Evolutionary conservation across 768 basidiomycete genomes (phyloP), one percentile per base, ranked within the genome.

Genomic region (Mycena rosella): DNA sequence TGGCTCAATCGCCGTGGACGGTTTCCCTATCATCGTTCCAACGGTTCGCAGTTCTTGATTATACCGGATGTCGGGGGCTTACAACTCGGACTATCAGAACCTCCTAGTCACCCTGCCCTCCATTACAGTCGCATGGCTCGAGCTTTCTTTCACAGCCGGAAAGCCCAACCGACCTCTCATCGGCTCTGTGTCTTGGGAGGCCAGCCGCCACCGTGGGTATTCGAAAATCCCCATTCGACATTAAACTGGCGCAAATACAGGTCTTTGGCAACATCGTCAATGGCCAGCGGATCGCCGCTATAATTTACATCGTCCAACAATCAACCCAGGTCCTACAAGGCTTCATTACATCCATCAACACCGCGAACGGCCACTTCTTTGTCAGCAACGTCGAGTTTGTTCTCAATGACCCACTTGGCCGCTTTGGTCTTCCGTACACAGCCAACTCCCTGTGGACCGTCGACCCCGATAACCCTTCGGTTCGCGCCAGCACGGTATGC

Each of bases 361-460:
- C 14, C 24, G 14, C 27, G 36, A 59, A 17, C 47, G 64, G 64
- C 2, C 57, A 60, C 32, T 59, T 65, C 18, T 26, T 14, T 13
- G 22, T 65, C 6, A 52, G 36, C 15, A 49, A 20, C 14, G 13
- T 59, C 14, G 48, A 59, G 45, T 51, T 24, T 18, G 56, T 65
- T 1, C 29, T 65, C 14, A 65, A 65, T 48, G 64, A 65, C 22
- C 38, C 38, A 14, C 22, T 56, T 0, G 24, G 61, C 34, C 3
- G 4, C 20, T 27, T 4, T 14, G 64, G 57, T 2, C 18, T 9
- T 26, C n/a, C 57, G 0, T 66, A 66, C 22, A 59, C 51, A 2
- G 58, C 18, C 0, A 51, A 66, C 47, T 58, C 65, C 18, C n/a
- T 65, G 7, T 65, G 64, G 64, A 42, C 64, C 30, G 64, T 65